These are phyloP conservation scores for Volvox africanus DNA, from an alignment of 139 green algal genomes.

Conservation along the genomic window DNA sequence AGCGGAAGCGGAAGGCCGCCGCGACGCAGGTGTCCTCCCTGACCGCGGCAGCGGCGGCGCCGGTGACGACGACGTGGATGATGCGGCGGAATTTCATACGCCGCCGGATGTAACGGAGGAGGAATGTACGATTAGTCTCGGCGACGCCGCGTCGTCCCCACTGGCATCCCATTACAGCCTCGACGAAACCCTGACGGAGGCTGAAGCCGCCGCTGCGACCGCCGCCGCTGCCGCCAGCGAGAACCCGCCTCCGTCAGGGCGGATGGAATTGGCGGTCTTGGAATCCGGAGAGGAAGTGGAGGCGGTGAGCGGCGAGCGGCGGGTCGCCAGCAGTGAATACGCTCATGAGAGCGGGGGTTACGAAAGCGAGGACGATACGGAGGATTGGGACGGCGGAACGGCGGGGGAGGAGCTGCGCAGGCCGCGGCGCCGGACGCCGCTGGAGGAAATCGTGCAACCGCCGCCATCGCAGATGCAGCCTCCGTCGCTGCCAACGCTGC, in stretches of 20 bases:
- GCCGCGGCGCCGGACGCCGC: not conserved
- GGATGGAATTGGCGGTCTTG: not conserved
- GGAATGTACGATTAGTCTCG: not conserved
- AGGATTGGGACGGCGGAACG: not conserved
- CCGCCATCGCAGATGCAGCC: not conserved
- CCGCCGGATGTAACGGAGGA: conserved; percentile 31
- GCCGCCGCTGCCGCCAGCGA: not conserved
- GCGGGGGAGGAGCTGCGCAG: not conserved
- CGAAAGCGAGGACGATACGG: conserved; percentile 36
- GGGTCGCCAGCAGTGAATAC: not conserved
- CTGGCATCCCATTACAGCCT: conserved; percentile 4
- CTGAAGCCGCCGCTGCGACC: not conserved
- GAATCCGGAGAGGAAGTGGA: not conserved
- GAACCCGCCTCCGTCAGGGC: not conserved
- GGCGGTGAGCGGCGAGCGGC: not conserved
- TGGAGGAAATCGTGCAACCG: not conserved
- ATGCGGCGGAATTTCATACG: conserved; percentile 17
- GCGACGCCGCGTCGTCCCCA: not conserved
- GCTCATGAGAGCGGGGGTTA: conserved; percentile 15
- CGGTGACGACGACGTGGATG: not conserved
- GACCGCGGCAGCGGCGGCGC: not conserved
- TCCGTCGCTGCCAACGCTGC: not conserved
- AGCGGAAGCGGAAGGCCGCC: not conserved
- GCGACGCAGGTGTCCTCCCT: not conserved
- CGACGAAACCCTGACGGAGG: not conserved